Base-by-base conservation (phyloP, 768 basidiomycete species). In the Porpolomopsis calyptriformis region DNA sequence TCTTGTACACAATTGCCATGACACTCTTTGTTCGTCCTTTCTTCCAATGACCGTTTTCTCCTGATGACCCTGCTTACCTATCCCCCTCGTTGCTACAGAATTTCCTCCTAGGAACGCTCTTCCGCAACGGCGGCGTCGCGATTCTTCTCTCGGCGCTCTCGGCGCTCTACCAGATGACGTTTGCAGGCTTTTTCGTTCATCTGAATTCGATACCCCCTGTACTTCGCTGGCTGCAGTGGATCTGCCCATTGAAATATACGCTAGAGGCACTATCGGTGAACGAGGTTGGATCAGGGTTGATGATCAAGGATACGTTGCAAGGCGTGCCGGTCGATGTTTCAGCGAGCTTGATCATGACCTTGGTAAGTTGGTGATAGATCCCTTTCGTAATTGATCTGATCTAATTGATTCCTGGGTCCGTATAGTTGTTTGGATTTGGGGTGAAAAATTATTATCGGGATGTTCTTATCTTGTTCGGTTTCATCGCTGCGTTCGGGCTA, bases 101-200 rank as follows among this genome's bases (percentile, higher is more conserved):
- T 64, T 93, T 97, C 72, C 69, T 96, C 38, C 76, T 96, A 14
- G 93, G 85, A 4, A 79, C 81, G 3, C 53, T 85, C 14, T 86
- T 96, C 73, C 67, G 72, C 43, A 89, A 94, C 52, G 85, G 85
- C 23, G 92, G 93, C 16, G 78, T 94, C 35, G 92, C 93, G 1
- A 91, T 96, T 58, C 75, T 98, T 2, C 60, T 94, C 29, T 89
- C 87, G 0, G 86, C 85, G 7, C 70, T 87, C 18, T 68, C 76
- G 0, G 82, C 78, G 2, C 66, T 87, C 9, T 85, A 82, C 61
- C 83, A 88, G 57, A 86, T 87, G 85, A 89, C 86, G 0, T 89
- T 73, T 52, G 88, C 89, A 1, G 89, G 89, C 11, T 97, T 94
- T 70, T 96, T 96, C 60, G 88, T 94, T 43, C 87, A 94, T 59